Evolutionary conservation across 2,329 filamentous ascomycete genomes (phyloP).

Genomic region (Thielaviopsis euricoi): DNA sequence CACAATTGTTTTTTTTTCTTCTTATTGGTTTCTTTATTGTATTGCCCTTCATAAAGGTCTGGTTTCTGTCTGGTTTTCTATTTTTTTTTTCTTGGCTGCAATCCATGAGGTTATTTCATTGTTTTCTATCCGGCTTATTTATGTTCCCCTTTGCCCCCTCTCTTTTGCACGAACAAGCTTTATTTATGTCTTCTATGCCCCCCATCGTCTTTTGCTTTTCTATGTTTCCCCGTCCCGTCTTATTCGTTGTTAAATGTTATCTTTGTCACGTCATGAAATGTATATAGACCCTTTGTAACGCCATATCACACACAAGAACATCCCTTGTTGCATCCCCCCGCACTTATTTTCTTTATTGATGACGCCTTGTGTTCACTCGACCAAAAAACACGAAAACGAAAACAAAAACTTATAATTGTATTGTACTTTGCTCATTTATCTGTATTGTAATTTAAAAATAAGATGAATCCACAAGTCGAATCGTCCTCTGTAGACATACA

Average conservation of each 20-base stretch:
- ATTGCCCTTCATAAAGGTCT: not conserved
- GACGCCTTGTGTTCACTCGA: not conserved
- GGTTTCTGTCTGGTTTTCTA: not conserved
- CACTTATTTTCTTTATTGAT: not conserved
- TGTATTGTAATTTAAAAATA: too few relatives aligned
- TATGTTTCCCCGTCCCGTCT: not conserved
- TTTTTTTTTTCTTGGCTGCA: constrained; percentile 13
- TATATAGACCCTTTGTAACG: constrained; percentile 11
- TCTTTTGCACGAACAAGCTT: not conserved
- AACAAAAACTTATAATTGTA: too few relatives aligned
- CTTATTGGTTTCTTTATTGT: constrained; percentile 14
- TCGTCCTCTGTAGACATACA: not conserved
- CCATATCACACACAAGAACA: constrained; percentile 9
- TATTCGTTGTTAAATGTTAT: not conserved
- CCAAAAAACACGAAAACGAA: too few relatives aligned
- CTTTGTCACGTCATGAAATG: constrained; percentile 10
- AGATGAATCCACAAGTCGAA: not conserved
- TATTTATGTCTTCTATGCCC: not conserved
- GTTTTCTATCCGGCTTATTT: not conserved
- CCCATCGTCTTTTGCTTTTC: not conserved
- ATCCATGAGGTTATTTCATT: not conserved
- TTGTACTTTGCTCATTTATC: too few relatives aligned
- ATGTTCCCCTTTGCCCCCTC: not conserved
- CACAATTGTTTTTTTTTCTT: constrained; percentile 7
- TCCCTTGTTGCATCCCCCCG: not conserved